Evolutionary conservation across 2,329 filamentous ascomycete species (phyloP).

Genomic region (Colletotrichum graminicola): DNA sequence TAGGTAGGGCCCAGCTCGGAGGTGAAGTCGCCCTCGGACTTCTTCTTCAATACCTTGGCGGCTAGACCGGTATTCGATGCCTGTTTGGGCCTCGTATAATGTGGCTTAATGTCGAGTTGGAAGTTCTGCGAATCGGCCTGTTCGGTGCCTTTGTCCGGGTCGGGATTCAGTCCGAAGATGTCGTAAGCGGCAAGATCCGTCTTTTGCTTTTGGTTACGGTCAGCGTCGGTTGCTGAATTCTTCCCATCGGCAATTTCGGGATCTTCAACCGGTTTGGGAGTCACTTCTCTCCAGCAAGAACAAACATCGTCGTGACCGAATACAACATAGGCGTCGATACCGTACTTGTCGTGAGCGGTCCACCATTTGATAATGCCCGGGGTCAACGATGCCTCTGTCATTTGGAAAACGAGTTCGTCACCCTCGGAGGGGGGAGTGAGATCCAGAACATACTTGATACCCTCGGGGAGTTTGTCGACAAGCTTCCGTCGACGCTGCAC

Average conservation of each 20-base stretch:
- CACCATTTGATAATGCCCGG: slow-evolving; percentile 68
- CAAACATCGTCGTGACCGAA: slow-evolving; percentile 59
- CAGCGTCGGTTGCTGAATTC: neutral
- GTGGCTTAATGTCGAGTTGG: neutral
- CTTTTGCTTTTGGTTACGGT: neutral
- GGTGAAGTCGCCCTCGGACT: slow-evolving; percentile 40
- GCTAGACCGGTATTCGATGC: neutral
- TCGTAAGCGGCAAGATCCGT: neutral
- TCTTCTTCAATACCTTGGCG: slow-evolving; percentile 43
- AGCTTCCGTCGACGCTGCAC: slow-evolving; percentile 54
- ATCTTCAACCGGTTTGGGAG: neutral
- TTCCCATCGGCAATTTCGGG: neutral
- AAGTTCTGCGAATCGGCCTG: slow-evolving; percentile 16
- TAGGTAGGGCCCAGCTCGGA: slow-evolving; percentile 45
- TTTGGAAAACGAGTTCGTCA: slow-evolving; percentile 70
- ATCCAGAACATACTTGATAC: slow-evolving; percentile 71
- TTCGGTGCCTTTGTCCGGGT: slow-evolving; percentile 10
- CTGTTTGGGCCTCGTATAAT: neutral
- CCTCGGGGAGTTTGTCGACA: slow-evolving; percentile 52
- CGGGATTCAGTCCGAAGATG: neutral
- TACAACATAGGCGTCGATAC: slow-evolving; percentile 49
- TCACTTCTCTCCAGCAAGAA: slow-evolving; percentile 45
- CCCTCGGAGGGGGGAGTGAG: slow-evolving; percentile 72
- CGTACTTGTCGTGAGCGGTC: slow-evolving; percentile 52
- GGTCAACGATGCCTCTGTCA: slow-evolving; percentile 70